phyloP scores from a whole-genome alignment of 371 early-diverging fungal species.

The Mucor ambiguus region DNA sequence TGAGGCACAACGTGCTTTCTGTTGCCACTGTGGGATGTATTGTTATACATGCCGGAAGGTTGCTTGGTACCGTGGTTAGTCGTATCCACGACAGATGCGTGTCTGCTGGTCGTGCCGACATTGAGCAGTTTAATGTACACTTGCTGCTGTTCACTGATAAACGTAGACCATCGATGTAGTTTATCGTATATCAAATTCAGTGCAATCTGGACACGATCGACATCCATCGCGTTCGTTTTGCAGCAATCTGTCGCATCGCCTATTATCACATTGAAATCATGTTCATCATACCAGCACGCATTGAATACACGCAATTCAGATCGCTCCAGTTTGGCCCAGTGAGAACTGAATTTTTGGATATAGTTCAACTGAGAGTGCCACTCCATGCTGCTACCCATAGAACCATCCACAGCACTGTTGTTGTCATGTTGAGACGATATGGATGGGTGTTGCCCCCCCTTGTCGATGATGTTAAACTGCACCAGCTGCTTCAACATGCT shows the following conservation, averaged over 20 bases:
- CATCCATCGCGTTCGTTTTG: not conserved
- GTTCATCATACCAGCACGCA: slow-evolving; percentile 55
- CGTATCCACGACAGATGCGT: not conserved
- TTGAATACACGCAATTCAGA: slow-evolving; percentile 41
- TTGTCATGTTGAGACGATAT: slow-evolving; percentile 29
- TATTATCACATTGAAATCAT: slow-evolving; percentile 43
- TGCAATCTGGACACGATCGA: slow-evolving; percentile 3
- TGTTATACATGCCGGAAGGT: slow-evolving; percentile 20
- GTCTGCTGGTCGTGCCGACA: slow-evolving; percentile 28
- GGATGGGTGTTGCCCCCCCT: slow-evolving; percentile 75
- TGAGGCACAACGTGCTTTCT: slow-evolving; percentile 25
- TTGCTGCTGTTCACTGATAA: slow-evolving; percentile 40
- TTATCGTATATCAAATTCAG: slow-evolving; percentile 13
- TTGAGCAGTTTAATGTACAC: slow-evolving; percentile 23
- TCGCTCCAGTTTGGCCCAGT: slow-evolving; percentile 39
- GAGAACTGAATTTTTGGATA: slow-evolving; percentile 29
- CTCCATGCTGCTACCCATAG: not conserved
- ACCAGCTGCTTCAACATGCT: slow-evolving; percentile 57
- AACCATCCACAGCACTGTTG: not conserved
- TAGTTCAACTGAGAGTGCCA: slow-evolving; percentile 10
- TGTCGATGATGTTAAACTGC: slow-evolving; percentile 66
- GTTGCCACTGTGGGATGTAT: slow-evolving; percentile 17
- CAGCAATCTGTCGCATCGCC: slow-evolving; percentile 4
- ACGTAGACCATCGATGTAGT: slow-evolving; percentile 33
- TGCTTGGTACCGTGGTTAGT: slow-evolving; percentile 27